Base-by-base conservation (phyloP, 257 asterid genomes). In the Solanum appendiculatum region DNA sequence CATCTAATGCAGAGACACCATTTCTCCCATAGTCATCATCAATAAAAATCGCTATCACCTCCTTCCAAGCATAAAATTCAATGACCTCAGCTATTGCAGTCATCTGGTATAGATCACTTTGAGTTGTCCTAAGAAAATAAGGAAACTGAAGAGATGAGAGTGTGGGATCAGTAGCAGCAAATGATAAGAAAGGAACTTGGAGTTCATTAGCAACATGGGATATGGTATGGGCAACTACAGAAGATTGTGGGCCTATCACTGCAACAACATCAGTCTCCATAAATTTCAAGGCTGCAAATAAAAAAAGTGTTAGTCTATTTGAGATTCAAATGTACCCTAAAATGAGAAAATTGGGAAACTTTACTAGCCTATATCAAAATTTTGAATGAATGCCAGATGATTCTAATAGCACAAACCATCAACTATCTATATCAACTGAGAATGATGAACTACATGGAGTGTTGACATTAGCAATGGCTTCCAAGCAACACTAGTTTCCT, bases 11-110 rank as follows among this genome's bases (percentile, higher is more conserved):
- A 29, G 91, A 48, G 29, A 92, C 66, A 37, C 93, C 94, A 85
- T 92, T 91, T 86, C 93, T 86, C 74, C 94, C 93, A 74, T 86
- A 92, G 78, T 92, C 92, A 78, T 92, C 94, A 82, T 92, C 94
- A 15, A 91, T 12, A 86, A 80, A 91, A 77, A 92, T 77, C n/a
- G 86, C 87, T 16, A 91, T 87, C 6, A 89, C 93, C 60, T 89
- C 90, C 80, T 85, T 88, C 94, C 94, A 92, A 86, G 90, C 87
- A 69, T 92, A 92, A 86, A 87, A 83, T 48, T 86, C 87, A 8
- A 92, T 36, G 7, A 89, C 87, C 56, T 91, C 94, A 87, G 94
- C 91, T 75, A 89, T 85, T 37, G 94, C 94, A 82, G 81, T 77
- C 94, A 92, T 92, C 91, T 92, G 94, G 89, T 92, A 87, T 40